Conservation (phyloP, 2,329 filamentous ascomycete genomes). For the Penicillium griseofulvum region DNA sequence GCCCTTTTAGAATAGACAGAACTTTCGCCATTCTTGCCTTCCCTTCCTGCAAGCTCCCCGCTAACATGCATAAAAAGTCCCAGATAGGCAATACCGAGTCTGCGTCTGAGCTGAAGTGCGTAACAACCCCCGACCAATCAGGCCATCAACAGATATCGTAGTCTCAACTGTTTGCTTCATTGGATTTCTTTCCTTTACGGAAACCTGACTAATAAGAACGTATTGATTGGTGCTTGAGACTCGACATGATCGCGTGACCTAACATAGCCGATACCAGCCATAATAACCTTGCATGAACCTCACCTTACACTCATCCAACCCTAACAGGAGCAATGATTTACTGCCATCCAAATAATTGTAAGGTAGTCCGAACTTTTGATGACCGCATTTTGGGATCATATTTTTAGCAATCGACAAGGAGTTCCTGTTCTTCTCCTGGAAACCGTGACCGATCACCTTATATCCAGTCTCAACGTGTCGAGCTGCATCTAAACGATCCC, state of each 20-base stretch:
- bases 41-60: not conserved
- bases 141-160: not conserved
- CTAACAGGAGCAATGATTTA: not conserved
- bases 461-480: not conserved
- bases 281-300: not conserved
- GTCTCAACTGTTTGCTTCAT: not conserved
- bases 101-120: not conserved
- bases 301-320: not conserved
- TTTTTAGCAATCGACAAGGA: not conserved
- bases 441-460: no score
- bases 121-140: not conserved
- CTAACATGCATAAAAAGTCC: not conserved
- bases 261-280: not conserved
- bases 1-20: not conserved
- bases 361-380: not conserved
- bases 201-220: not conserved
- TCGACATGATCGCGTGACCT: conserved; percentile 3
- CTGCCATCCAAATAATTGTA: not conserved
- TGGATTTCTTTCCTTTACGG: not conserved
- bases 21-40: not conserved
- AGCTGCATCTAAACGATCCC: not conserved
- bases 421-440: not conserved
- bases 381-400: not conserved
- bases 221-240: not conserved
- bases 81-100: not conserved